Evolutionary conservation across 495 filamentous ascomycete genomes (phyloP).

Genomic region (Lindgomyces ingoldianus): DNA sequence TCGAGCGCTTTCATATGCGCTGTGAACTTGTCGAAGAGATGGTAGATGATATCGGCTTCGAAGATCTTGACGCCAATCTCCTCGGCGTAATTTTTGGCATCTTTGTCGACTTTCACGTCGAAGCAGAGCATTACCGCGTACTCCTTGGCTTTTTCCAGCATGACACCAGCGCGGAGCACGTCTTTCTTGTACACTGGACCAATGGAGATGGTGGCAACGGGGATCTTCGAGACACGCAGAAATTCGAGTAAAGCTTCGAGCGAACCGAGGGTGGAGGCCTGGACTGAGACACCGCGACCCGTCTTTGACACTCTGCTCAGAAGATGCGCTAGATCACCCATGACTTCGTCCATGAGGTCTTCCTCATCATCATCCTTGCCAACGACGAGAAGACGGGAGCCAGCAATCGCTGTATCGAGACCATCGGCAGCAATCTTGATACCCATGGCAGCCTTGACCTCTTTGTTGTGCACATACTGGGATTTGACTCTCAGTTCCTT

Average conservation of each 20-base stretch:
- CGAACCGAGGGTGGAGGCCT: conserved; percentile 96
- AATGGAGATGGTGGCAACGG: conserved; percentile 95
- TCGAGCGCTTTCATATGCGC: conserved; percentile 83
- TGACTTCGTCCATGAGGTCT: conserved; percentile 93
- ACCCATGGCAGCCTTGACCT: conserved; percentile 96
- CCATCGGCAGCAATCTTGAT: conserved; percentile 98
- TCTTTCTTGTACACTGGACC: conserved; percentile 98
- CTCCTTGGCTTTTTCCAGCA: conserved; percentile 95
- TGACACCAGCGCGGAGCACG: conserved; percentile 92
- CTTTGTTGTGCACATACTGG: conserved; percentile 96
- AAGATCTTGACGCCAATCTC: conserved; percentile 98
- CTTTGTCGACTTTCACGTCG: conserved; percentile 98
- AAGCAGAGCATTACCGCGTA: conserved; percentile 99
- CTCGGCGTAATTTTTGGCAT: conserved; percentile 86
- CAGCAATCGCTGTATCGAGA: conserved; percentile 94
- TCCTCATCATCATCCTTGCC: conserved; percentile 95
- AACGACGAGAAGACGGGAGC: conserved; percentile 89
- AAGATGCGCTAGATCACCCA: conserved; percentile 89
- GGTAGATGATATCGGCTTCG: conserved; percentile 98
- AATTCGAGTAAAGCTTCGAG: conserved; percentile 97
- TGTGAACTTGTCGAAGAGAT: conserved; percentile 95
- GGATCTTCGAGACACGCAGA: conserved; percentile 90
- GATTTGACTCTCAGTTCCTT: conserved; percentile 95
- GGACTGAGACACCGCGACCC: conserved; percentile 91
- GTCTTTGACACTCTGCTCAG: conserved; percentile 86